phyloP scores from a whole-genome alignment of 1,284 basidiomycete species.

The Ustilago vetiveriae region DNA sequence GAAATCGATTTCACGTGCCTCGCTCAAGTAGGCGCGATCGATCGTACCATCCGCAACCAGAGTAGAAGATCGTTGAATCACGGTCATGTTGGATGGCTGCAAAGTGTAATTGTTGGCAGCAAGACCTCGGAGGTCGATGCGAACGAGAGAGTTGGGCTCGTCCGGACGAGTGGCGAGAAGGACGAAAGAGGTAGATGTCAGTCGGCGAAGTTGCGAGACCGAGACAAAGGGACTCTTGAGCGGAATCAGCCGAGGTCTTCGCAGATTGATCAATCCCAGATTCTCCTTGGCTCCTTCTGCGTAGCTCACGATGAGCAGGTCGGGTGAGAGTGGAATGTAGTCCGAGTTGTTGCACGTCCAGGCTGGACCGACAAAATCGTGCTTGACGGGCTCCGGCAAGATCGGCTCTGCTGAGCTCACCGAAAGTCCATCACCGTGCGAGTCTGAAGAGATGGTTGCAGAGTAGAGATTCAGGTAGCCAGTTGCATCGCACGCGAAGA shows the following conservation, averaged over 20 bases:
- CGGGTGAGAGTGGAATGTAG: slow-evolving; percentile 41
- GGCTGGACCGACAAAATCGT: slow-evolving; percentile 74
- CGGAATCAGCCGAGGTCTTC: slow-evolving; percentile 25
- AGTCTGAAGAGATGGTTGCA: slow-evolving; percentile 45
- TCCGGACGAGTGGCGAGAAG: slow-evolving; percentile 30
- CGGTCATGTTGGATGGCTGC: slow-evolving; percentile 14
- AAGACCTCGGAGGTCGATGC: slow-evolving; percentile 32
- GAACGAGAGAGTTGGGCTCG: slow-evolving; percentile 39
- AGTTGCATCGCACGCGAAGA: slow-evolving; percentile 77
- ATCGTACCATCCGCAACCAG: slow-evolving; percentile 38
- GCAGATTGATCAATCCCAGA: slow-evolving; percentile 46
- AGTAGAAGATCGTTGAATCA: slow-evolving; percentile 44
- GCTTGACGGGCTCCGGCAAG: slow-evolving; percentile 70
- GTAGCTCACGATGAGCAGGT: slow-evolving; percentile 41
- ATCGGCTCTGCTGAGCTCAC: slow-evolving; percentile 54
- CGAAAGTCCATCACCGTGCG: not conserved
- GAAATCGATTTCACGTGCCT: slow-evolving; percentile 49
- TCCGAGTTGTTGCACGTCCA: slow-evolving; percentile 71
- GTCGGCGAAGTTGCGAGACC: slow-evolving; percentile 31
- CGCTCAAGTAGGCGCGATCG: slow-evolving; percentile 33
- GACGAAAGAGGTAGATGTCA: slow-evolving; percentile 31
- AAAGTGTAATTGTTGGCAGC: slow-evolving; percentile 16
- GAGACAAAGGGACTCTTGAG: slow-evolving; percentile 40
- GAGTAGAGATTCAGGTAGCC: slow-evolving; percentile 78
- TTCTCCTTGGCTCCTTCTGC: slow-evolving; percentile 24